phyloP scores from a whole-genome alignment of 2,329 filamentous ascomycete species.

The Pyrenophora graminea region DNA sequence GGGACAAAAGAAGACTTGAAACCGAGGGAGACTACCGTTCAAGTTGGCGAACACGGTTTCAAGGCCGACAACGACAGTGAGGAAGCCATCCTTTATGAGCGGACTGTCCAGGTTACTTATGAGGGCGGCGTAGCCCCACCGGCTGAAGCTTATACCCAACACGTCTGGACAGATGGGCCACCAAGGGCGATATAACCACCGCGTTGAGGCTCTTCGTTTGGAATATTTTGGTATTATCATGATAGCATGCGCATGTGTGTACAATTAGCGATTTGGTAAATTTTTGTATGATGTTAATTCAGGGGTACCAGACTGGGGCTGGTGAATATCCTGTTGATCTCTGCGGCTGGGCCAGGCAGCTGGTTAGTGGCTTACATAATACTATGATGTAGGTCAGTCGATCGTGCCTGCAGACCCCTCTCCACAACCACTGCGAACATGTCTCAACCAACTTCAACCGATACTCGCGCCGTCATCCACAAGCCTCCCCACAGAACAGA shows the following conservation, averaged over 20 bases:
- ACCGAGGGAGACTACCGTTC: slow-evolving; percentile 2
- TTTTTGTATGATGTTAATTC: too few species aligned
- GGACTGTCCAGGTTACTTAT: slow-evolving; percentile 23
- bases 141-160: not conserved
- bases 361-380: slow-evolving; percentile 2
- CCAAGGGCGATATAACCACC: not conserved
- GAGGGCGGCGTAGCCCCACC: slow-evolving; percentile 4
- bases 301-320: not conserved
- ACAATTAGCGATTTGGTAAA: not conserved
- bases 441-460: slow-evolving; percentile 11
- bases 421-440: slow-evolving; percentile 8
- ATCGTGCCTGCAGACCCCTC: slow-evolving; percentile 1
- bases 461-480: slow-evolving; percentile 20
- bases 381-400: not conserved
- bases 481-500: slow-evolving; percentile 25
- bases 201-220: not conserved
- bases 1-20: not conserved
- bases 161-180: slow-evolving; percentile 3
- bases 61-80: slow-evolving; percentile 22
- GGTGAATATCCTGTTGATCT: not conserved
- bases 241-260: not conserved
- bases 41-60: not conserved
- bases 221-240: not conserved
- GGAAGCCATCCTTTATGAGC: slow-evolving; percentile 26
- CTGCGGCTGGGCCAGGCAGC: not conserved